Conservation (phyloP, 169 alveolate species). For the Eimeria acervulina region DNA sequence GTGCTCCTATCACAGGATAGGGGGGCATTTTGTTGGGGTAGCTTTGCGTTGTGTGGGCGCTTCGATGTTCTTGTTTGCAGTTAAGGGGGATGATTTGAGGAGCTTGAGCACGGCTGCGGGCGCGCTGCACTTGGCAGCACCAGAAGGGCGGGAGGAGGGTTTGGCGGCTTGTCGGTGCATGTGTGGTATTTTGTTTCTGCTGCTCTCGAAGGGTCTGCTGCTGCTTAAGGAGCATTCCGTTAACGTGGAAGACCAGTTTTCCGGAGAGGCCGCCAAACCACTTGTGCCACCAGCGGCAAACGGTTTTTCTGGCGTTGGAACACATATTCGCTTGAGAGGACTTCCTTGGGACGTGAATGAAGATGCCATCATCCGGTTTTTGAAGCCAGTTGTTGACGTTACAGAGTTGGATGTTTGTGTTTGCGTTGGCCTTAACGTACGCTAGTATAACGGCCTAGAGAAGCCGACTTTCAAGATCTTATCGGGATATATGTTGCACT, state of each 20-base stretch:
- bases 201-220: slow-evolving; percentile 78
- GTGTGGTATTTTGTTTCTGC: slow-evolving; percentile 77
- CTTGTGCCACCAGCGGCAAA: slow-evolving; percentile 15
- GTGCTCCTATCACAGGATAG: too few species aligned
- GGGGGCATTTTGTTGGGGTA: too few species aligned
- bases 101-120: slow-evolving; percentile 79
- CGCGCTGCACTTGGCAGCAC: slow-evolving; percentile 80
- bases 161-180: slow-evolving; percentile 80
- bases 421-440: slow-evolving; percentile 80
- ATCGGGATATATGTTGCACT: not conserved
- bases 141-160: slow-evolving; percentile 80
- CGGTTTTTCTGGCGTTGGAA: slow-evolving; percentile 40
- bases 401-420: slow-evolving; percentile 62
- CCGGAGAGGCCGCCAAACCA: slow-evolving; percentile 13
- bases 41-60: slow-evolving; percentile 67
- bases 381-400: slow-evolving; percentile 70
- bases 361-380: slow-evolving; percentile 81
- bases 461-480: not conserved
- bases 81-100: slow-evolving; percentile 72
- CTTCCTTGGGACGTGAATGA: slow-evolving; percentile 86
- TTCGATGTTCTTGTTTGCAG: slow-evolving; percentile 79
- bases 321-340: slow-evolving; percentile 84
- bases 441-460: not conserved
- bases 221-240: slow-evolving; percentile 70
- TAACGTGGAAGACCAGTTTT: slow-evolving; percentile 39